phyloP scores from a whole-genome alignment of 306 rosid genomes.

The Herpetospermum pedunculosum region DNA sequence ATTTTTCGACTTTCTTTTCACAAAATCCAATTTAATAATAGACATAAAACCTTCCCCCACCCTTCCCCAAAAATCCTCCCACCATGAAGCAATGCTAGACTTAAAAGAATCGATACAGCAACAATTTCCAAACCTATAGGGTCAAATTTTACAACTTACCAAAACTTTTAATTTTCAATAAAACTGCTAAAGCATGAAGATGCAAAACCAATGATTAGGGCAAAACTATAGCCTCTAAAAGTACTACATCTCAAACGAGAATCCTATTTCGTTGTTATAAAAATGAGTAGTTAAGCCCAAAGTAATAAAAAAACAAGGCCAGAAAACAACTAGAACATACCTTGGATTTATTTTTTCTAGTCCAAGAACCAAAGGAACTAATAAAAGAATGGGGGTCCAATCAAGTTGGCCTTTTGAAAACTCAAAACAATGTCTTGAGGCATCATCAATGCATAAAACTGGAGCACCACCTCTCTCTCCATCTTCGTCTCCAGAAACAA shows the following conservation, averaged over 20 bases:
- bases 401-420: slow-evolving; percentile 33
- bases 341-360: slow-evolving; percentile 91
- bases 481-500: slow-evolving; percentile 97
- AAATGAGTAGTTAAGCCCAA: background rate
- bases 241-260: background rate
- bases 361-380: slow-evolving; percentile 99
- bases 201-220: background rate
- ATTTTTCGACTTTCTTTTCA: background rate
- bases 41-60: background rate
- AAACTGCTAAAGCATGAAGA: background rate
- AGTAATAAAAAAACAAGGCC: background rate
- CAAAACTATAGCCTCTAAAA: background rate
- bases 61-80: background rate
- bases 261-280: background rate
- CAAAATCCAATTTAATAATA: background rate
- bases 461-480: slow-evolving; percentile 99
- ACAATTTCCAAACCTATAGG: background rate
- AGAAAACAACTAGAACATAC: slow-evolving; percentile 24
- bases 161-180: background rate
- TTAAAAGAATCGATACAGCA: background rate
- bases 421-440: slow-evolving; percentile 58
- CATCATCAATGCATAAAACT: slow-evolving; percentile 80
- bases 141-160: background rate
- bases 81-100: background rate
- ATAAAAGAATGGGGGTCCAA: slow-evolving; percentile 85